phyloP scores from a whole-genome alignment of 73 alveolate genomes.

The Durusdinium trenchii region DNA sequence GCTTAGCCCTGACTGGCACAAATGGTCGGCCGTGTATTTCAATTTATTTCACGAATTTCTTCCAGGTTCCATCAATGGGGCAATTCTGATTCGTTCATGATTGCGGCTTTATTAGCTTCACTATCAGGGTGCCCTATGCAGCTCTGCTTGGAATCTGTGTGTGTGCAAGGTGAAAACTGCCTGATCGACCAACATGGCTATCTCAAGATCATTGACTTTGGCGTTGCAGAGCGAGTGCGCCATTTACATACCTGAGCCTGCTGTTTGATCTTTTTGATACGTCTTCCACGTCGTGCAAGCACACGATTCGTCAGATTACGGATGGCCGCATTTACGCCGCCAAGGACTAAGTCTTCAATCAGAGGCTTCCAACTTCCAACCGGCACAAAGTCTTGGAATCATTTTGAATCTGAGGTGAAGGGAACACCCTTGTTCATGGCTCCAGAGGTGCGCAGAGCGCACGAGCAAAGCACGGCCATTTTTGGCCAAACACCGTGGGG shows the following conservation, averaged over 20 bases:
- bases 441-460: constrained; percentile 35
- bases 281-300: background rate
- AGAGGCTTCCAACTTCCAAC: background rate
- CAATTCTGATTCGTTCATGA: too few species aligned
- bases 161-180: constrained; percentile 67
- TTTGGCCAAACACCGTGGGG: background rate
- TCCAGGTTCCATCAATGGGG: too few species aligned
- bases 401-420: constrained; percentile 36
- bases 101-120: too few species aligned
- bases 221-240: constrained; percentile 81
- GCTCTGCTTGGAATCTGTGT: too few species aligned
- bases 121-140: too few species aligned
- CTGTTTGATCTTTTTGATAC: background rate
- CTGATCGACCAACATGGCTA: constrained; percentile 93
- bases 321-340: constrained; percentile 67
- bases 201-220: constrained; percentile 84
- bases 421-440: constrained; percentile 95
- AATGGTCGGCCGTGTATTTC: too few species aligned
- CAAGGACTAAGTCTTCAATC: background rate
- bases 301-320: constrained; percentile 37
- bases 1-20: too few species aligned
- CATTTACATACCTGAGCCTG: background rate
- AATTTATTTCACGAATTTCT: too few species aligned
- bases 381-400: background rate
- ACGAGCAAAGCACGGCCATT: too few species aligned